These are phyloP conservation scores for Aegilops speltoides DNA, from an alignment of 176 grass and related monocot species.

Conservation along the genomic window DNA sequence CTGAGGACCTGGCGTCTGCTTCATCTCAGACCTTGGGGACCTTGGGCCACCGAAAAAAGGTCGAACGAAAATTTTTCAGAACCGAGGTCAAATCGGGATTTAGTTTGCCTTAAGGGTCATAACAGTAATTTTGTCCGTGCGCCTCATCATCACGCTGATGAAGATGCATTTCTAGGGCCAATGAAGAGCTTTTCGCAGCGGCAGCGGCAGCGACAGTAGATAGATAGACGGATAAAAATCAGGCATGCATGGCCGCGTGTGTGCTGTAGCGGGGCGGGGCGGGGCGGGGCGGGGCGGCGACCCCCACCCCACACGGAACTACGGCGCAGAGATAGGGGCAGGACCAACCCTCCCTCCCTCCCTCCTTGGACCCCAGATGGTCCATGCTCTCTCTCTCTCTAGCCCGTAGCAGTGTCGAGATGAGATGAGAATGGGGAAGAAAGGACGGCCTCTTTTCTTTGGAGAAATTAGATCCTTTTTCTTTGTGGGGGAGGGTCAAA, in stretches of 20 bases:
- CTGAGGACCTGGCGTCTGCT: too few species aligned
- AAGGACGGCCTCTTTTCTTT: not conserved
- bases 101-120: too few species aligned
- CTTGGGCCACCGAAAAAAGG: too few species aligned
- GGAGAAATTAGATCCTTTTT: too few species aligned
- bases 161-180: not conserved
- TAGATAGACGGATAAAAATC: not conserved
- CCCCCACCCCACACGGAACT: not conserved
- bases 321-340: not conserved
- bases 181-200: not conserved
- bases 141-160: too few species aligned
- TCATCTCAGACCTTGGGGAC: too few species aligned
- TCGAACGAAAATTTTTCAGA: too few species aligned
- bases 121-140: too few species aligned
- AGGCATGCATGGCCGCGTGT: too few species aligned
- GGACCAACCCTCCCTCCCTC: not conserved
- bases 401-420: not conserved
- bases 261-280: too few species aligned
- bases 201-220: not conserved
- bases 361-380: not conserved
- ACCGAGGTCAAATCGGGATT: too few species aligned
- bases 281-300: not conserved
- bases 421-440: not conserved
- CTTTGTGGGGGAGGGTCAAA: not conserved
- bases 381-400: not conserved